Base-by-base conservation (phyloP, 345 rosid species). In the Arabis hirsuta region DNA sequence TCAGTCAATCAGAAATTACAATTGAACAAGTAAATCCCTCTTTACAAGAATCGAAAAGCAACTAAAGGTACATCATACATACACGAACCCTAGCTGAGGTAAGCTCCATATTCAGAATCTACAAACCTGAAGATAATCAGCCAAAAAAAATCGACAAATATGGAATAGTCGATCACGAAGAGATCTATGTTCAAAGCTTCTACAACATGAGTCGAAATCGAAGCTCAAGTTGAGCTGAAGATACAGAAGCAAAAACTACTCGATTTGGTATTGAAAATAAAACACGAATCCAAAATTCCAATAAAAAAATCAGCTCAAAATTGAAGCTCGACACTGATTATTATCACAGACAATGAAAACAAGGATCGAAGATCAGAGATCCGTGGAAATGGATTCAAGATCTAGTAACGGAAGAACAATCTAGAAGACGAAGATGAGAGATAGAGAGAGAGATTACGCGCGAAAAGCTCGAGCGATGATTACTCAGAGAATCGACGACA, bases 61-160 rank as follows among this genome's bases (percentile, higher is more conserved):
- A 14, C 68, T 27, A 56, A 57, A 7, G 47, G 59, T 10, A 82
- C 86, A 84, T 74, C 86, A 84, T 74, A 81, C 77, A 84, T 76
- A 81, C 73, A 78, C 76, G 69, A 73, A 76, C 69, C 78, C 76
- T 64, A 63, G 80, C 73, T 67, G 52, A 45, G 38, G 71, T 71
- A 66, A 64, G 60, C 71, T 65, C 13, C 57, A 10, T 51, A 24
- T 65, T 29, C 51, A 59, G 48, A 2, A 14, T 46, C 41, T 11
- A n/a, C 27, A 47, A 38, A 65, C 51, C 46, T 19, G 61, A 31
- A 74, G 44, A 48, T 31, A 62, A 34, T 52, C 65, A 74, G 42
- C 61, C 27, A 38, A 52, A 51, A 46, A 44, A 46, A 53, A 0
- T 2, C 27, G 12, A 67, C 27, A 12, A 39, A 13, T 41, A 68